Evolutionary conservation across 306 rosid genomes (phyloP).

Genomic region (Gastrolobium bilobum): DNA sequence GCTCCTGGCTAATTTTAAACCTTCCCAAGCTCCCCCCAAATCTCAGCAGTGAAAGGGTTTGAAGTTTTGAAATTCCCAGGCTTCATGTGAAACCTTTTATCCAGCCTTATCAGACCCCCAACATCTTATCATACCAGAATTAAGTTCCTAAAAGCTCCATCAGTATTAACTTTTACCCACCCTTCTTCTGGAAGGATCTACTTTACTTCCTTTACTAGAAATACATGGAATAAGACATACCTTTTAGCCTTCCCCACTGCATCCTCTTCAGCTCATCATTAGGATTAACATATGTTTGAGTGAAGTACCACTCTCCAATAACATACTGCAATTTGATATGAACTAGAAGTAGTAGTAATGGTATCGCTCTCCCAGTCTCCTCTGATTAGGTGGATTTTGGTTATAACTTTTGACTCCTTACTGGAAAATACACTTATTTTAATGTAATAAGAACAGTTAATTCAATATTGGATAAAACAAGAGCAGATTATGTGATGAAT

Average conservation of each 20-base stretch:
- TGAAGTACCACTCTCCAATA: neutral
- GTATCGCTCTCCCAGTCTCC: neutral
- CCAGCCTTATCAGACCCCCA: neutral
- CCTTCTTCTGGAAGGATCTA: neutral
- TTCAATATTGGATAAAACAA: constrained; percentile 6
- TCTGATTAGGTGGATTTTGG: neutral
- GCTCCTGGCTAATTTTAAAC: neutral
- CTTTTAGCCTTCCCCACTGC: neutral
- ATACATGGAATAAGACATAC: neutral
- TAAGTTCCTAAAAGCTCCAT: neutral
- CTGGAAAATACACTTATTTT: neutral
- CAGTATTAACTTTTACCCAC: neutral
- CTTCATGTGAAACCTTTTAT: neutral
- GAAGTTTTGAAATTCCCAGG: neutral
- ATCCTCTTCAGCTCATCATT: constrained; percentile 4
- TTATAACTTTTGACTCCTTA: neutral
- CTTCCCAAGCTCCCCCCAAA: neutral
- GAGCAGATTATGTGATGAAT: neutral
- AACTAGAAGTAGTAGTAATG: neutral
- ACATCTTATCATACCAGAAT: neutral
- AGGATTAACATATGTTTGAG: neutral
- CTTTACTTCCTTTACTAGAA: neutral
- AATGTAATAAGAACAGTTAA: neutral
- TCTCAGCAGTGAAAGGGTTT: neutral
- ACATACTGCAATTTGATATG: neutral